Evolutionary conservation across 2,329 filamentous ascomycete species (phyloP).

Genomic region (Berkeleyomyces basicola): DNA sequence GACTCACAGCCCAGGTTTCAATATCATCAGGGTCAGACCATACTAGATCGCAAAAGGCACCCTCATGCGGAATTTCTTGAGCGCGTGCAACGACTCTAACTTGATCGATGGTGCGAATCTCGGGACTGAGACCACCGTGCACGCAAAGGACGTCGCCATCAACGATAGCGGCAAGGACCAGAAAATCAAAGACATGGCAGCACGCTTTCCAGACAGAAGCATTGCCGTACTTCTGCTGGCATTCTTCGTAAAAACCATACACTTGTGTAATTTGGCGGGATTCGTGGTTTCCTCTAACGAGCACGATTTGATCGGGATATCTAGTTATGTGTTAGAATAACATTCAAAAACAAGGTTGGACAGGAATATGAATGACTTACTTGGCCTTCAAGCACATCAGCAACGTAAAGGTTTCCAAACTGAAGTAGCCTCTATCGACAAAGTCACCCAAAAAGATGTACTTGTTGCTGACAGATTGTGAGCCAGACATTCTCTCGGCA

Average conservation of each 20-base stretch:
- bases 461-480: slow-evolving; percentile 36
- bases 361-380: slow-evolving; percentile 22
- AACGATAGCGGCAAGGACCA: slow-evolving; percentile 91
- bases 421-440: slow-evolving; percentile 94
- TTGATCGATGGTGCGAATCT: slow-evolving; percentile 95
- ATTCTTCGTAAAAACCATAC: slow-evolving; percentile 98
- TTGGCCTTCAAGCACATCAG: slow-evolving; percentile 83
- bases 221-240: slow-evolving; percentile 94
- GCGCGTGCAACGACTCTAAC: slow-evolving; percentile 97
- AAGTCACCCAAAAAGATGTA: slow-evolving; percentile 68
- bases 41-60: slow-evolving; percentile 93
- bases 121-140: slow-evolving; percentile 75
- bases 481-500: slow-evolving; percentile 23
- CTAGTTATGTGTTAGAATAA: slow-evolving; percentile 29
- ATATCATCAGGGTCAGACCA: slow-evolving; percentile 97
- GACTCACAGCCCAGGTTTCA: slow-evolving; percentile 90
- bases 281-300: slow-evolving; percentile 96
- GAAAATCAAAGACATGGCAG: slow-evolving; percentile 97
- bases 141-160: slow-evolving; percentile 98
- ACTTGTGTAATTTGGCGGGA: slow-evolving; percentile 95
- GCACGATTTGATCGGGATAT: slow-evolving; percentile 86
- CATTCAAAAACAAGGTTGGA: neutral
- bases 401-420: slow-evolving; percentile 91
- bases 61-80: slow-evolving; percentile 94
- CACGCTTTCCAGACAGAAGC: slow-evolving; percentile 99